Evolutionary conservation across 2,329 filamentous ascomycete species (phyloP), one percentile per base, ranked within the genome.

Genomic region (Colletotrichum sp.): DNA sequence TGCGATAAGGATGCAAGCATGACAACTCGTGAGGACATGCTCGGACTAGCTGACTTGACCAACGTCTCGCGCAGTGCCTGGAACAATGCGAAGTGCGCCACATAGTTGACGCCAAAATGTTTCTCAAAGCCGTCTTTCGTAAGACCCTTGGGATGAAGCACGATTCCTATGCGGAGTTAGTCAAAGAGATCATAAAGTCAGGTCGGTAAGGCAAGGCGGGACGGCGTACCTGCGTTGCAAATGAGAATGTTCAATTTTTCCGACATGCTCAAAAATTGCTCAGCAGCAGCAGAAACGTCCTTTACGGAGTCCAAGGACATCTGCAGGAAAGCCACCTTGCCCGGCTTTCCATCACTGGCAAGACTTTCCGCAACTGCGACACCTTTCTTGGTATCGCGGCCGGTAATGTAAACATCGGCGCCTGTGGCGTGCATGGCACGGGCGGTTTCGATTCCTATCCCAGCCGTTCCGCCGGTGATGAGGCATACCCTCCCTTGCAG

Each of bases 41-140:
- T 8, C 8, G 55, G 15, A 28, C 13, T 3, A 7, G 55, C 55
- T 2, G 24, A 24, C 10, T 24, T 78, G 0, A 90, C 79, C 5
- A 91, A 80, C 0, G 85, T 79, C 0, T 84, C 80, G 44, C 87
- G 87, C 36, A 92, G 82, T 2, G 90, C 84, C 24, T 89, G 83
- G 79, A 90, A 88, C n/a, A 92, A 84, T 0, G 91, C 84, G 81
- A 91, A 92, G 77, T 90, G 88, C 12, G 82, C 85, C 1, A 92
- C 82, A 78, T 91, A 86, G 79, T 91, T 91, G 6, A 85, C 87
- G 30, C 85, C 89, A 71, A 91, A 88, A 71, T 91, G 89, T 0
- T 79, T 79, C 77, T 82, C 81, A 52, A 77, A 77, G 21, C 79
- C 80, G 28, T 81, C 79, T 3, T 49, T 44, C 3, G 78, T 79